Conservation (phyloP, 2,329 filamentous ascomycete species). For the Fusarium sp. region DNA sequence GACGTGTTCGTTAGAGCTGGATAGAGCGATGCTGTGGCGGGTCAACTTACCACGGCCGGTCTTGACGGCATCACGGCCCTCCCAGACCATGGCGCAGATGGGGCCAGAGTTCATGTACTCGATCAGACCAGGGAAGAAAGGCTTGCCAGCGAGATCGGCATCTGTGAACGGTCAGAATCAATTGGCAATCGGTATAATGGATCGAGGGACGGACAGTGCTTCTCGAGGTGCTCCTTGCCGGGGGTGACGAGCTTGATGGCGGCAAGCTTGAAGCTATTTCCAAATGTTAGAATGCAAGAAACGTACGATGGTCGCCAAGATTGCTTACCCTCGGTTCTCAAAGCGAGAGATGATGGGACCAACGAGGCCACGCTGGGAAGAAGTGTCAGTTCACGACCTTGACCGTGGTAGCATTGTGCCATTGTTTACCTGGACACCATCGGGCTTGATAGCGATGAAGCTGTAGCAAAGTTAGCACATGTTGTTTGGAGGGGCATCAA, state of each 20-base stretch:
- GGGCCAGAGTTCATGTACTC: constrained; percentile 97
- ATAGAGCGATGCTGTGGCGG: not conserved
- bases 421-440: constrained; percentile 91
- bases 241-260: constrained; percentile 96
- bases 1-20: constrained; percentile 28
- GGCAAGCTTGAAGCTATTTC: constrained; percentile 90
- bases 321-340: constrained; percentile 87
- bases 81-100: constrained; percentile 99
- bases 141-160: constrained; percentile 89
- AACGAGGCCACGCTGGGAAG: constrained; percentile 87
- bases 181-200: constrained; percentile 25
- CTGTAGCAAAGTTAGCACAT: constrained; percentile 61
- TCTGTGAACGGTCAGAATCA: constrained; percentile 62
- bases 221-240: constrained; percentile 94
- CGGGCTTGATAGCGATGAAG: constrained; percentile 99
- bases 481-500: constrained; percentile 36
- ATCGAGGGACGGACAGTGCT: constrained; percentile 76
- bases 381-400: constrained; percentile 37
- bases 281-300: constrained; percentile 23
- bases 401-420: not conserved
- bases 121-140: constrained; percentile 96
- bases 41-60: constrained; percentile 83
- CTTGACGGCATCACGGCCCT: constrained; percentile 99
- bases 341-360: constrained; percentile 98
- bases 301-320: constrained; percentile 27